These are phyloP conservation scores for Puccinia polysora DNA, from an alignment of 1,284 basidiomycete species.

Conservation along the genomic window DNA sequence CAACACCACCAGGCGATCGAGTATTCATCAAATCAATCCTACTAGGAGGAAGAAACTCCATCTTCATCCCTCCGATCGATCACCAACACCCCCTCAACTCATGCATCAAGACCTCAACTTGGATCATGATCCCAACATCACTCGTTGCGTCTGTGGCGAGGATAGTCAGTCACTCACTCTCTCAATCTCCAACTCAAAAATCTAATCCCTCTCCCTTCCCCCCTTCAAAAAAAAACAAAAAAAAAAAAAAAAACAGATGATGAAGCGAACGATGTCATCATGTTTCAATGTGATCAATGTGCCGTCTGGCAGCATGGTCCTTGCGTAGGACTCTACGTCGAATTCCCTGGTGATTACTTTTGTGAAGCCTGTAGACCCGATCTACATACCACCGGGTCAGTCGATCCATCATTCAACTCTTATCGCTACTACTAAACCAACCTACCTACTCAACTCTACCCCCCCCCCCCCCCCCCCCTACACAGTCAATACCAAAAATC, in stretches of 20 bases:
- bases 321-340: constrained; percentile 86
- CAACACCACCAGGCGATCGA: constrained; percentile 3
- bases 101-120: neutral
- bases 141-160: constrained; percentile 30
- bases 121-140: constrained; percentile 28
- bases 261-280: no score
- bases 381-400: constrained; percentile 59
- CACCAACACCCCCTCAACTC: neutral
- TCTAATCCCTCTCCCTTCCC: no score
- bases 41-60: constrained; percentile 12
- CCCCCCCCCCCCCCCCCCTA: neutral
- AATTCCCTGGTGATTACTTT: no score
- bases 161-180: constrained; percentile 14
- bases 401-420: neutral
- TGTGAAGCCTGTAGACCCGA: constrained; percentile 87
- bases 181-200: no score
- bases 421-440: constrained; percentile 24
- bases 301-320: constrained; percentile 97
- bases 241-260: no score
- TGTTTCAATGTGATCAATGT: no score
- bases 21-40: constrained; percentile 9
- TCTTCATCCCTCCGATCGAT: neutral
- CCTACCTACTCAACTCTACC: constrained; percentile 44
- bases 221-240: no score
- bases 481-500: constrained; percentile 19